phyloP scores from a whole-genome alignment of 1,139 yeast genomes.

The Arxiozyma slooffiae region DNA sequence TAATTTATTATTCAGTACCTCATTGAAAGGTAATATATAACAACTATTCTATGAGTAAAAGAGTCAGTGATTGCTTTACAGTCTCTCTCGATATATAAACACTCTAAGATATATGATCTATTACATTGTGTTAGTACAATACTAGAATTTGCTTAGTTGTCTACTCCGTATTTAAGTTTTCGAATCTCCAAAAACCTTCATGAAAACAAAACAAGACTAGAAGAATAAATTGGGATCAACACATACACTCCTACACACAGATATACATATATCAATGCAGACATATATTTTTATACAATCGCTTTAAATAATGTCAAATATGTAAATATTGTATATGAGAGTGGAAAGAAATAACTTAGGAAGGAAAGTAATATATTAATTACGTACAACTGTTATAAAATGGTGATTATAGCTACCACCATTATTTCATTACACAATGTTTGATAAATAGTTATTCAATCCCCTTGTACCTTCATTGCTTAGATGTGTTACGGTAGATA shows the following conservation, averaged over 20 bases:
- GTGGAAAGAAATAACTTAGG: neutral
- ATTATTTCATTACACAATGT: too few species aligned
- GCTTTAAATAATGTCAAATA: too few species aligned
- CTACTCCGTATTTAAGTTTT: neutral
- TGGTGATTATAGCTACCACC: neutral
- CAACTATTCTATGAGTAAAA: too few species aligned
- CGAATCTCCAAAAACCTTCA: neutral
- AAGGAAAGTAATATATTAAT: too few species aligned
- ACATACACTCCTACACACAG: neutral
- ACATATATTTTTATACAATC: neutral
- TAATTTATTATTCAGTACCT: too few species aligned
- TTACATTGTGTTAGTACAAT: too few species aligned
- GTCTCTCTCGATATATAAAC: too few species aligned
- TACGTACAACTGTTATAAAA: neutral
- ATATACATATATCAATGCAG: neutral
- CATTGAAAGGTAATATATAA: too few species aligned
- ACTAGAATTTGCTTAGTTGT: too few species aligned
- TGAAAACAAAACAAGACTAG: neutral
- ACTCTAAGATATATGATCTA: too few species aligned
- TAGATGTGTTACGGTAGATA: neutral
- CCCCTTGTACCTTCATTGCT: neutral
- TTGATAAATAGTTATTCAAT: neutral
- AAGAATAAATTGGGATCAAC: neutral
- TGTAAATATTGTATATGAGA: too few species aligned
- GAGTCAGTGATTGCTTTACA: too few species aligned